Conservation (phyloP, 177 flowering plant genomes). For the Vitis hybrid region DNA sequence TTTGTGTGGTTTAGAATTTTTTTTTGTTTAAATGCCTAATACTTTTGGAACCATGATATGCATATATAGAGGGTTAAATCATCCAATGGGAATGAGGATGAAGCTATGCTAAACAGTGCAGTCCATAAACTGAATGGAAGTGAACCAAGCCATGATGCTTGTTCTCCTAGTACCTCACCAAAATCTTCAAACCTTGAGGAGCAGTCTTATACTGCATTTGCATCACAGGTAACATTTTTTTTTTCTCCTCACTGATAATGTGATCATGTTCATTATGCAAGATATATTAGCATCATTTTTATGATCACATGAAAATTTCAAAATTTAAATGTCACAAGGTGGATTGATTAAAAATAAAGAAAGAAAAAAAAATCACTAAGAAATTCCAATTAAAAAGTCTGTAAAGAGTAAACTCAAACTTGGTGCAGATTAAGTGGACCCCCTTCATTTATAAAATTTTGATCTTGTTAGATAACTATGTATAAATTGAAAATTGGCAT, state of each 20-base stretch:
- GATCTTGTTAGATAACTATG: no score
- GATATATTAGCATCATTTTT: background rate
- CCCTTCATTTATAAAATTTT: no score
- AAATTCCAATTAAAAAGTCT: no score
- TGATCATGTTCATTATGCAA: background rate
- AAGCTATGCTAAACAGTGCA: constrained; percentile 24
- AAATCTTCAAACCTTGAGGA: constrained; percentile 40
- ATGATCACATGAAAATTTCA: background rate
- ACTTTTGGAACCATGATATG: constrained; percentile 1
- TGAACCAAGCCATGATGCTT: constrained; percentile 36
- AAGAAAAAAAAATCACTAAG: no score
- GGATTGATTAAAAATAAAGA: no score
- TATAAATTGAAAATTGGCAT: no score
- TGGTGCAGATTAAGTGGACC: no score
- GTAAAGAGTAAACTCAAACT: no score
- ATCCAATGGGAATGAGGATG: constrained; percentile 49
- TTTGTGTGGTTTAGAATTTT: background rate
- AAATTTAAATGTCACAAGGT: background rate
- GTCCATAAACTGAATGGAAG: constrained; percentile 54
- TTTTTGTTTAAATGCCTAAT: constrained; percentile 3
- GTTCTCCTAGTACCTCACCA: constrained; percentile 47
- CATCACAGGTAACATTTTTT: constrained; percentile 53
- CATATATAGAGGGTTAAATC: constrained; percentile 63
- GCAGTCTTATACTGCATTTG: constrained; percentile 25
- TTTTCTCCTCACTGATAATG: background rate